phyloP scores from a whole-genome alignment of 768 basidiomycete species.

The Mycena kentingensis region DNA sequence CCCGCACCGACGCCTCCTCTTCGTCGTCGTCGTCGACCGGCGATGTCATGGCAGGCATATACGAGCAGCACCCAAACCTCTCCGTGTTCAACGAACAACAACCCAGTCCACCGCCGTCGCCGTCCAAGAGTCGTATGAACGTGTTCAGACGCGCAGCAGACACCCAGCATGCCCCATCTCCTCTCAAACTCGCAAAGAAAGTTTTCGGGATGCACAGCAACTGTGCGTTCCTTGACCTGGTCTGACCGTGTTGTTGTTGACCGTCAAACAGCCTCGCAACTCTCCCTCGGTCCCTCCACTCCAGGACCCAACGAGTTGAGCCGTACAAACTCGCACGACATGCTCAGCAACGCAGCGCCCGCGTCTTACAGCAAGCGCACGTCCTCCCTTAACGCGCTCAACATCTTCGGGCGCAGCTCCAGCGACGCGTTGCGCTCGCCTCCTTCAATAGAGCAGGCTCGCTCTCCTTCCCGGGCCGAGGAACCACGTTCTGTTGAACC shows the following conservation, averaged over 20 bases:
- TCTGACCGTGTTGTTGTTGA: conserved; percentile 26
- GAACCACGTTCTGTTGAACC: conserved; percentile 25
- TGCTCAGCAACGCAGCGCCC: conserved; percentile 16
- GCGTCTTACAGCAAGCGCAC: conserved; percentile 8
- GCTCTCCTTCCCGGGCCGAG: conserved; percentile 20
- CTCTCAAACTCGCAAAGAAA: conserved; percentile 51
- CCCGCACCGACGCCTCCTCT: conserved; percentile 8
- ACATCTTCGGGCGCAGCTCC: conserved; percentile 31
- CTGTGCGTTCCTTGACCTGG: conserved; percentile 39
- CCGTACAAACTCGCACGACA: conserved; percentile 21
- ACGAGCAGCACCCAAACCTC: conserved; percentile 63
- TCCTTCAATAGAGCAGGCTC: conserved; percentile 14
- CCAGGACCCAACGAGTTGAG: conserved; percentile 13
- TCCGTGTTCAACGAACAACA: conserved; percentile 49
- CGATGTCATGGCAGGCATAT: conserved; percentile 53
- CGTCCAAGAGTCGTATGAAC: conserved; percentile 47
- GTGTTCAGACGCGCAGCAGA: conserved; percentile 58
- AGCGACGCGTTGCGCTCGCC: conserved; percentile 35
- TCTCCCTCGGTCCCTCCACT: conserved; percentile 20
- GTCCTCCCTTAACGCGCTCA: conserved; percentile 20
- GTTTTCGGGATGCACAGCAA: conserved; percentile 41
- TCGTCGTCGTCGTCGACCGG: conserved; percentile 10
- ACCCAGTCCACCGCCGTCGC: conserved; percentile 50
- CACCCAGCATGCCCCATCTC: conserved; percentile 38
- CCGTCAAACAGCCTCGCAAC: conserved; percentile 19